Conservation (phyloP, 1,139 yeast species). For the Zygoascus meyerae region DNA sequence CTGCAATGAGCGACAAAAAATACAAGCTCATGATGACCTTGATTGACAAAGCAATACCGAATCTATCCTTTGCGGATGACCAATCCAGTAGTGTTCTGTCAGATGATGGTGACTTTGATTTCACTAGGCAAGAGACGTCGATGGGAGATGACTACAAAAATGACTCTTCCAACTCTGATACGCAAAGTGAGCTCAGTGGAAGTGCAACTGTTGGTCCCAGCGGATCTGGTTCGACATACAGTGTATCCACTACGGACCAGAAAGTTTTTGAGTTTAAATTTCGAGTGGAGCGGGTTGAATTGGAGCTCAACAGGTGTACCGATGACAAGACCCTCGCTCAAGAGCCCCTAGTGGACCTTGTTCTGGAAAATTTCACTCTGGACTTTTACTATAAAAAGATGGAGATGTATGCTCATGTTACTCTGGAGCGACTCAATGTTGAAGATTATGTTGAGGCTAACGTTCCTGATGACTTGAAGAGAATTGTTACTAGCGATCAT, state of each 20-base stretch:
- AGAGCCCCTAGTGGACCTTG: slow-evolving; percentile 63
- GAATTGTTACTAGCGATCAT: slow-evolving; percentile 55
- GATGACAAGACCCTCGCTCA: slow-evolving; percentile 56
- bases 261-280: slow-evolving; percentile 67
- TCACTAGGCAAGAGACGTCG: no score
- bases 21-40: slow-evolving; percentile 81
- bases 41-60: slow-evolving; percentile 65
- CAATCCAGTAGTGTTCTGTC: no score
- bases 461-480: slow-evolving; percentile 58
- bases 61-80: slow-evolving; percentile 31
- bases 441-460: slow-evolving; percentile 70
- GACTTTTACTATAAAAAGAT: slow-evolving; percentile 53
- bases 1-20: slow-evolving; percentile 80
- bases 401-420: slow-evolving; percentile 62
- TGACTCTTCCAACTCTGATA: not conserved
- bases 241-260: slow-evolving; percentile 35
- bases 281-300: slow-evolving; percentile 54
- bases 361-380: slow-evolving; percentile 60
- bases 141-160: not conserved
- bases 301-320: slow-evolving; percentile 64
- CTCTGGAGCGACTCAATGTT: slow-evolving; percentile 58
- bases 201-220: slow-evolving; percentile 2
- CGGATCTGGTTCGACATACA: slow-evolving; percentile 8
- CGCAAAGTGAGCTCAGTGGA: slow-evolving; percentile 4
- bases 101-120: slow-evolving; percentile 17